Evolutionary conservation across 2,329 filamentous ascomycete species (phyloP), one percentile per base, ranked within the genome.

Genomic region (Plenodomus lindquistii): DNA sequence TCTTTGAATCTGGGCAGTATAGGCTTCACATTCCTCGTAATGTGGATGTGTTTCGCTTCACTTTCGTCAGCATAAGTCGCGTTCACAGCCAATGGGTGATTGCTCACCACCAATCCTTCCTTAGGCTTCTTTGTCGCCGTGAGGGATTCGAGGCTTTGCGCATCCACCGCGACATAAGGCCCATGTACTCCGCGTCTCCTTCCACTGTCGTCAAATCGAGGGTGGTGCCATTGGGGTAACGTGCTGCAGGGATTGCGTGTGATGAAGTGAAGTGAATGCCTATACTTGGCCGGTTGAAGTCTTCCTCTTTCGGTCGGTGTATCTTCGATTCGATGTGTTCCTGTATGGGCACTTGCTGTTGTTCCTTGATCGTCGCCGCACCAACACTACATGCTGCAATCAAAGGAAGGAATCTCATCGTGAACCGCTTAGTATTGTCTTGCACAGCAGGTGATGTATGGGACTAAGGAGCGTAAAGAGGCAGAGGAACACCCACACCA

Each of bases 231-330:
- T 64, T 61, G 17, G 50, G 37, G 42, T 63, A 63, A n/a, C 55
- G 49, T 8, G 59, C 55, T 18, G 63, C 57, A 22, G 60, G 62
- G 31, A 54, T 49, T 18, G 63, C 63, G 44, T 65, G 59, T 31
- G 60, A 63, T 2, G 56, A 62, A 11, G 64, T 63, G 19, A 67
- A 66, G 40, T 67, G 64, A 15, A 67, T 46, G 10, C 64, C 64
- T 37, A 67, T 52, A 20, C 44, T 57, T 9, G 57, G 53, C 11
- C 42, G 34, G 29, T 17, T 18, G 4, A 18, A 15, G 15, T 18
- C 35, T 41, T 49, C 35, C 24, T 15, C 15, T 22, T 2, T 20
- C 17, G 37, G n/a, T 15, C 15, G 27, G 4, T 4, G 27, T 15
- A 22, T 37, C n/a, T 44, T 16, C 20, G 43, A 11, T 11, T 21